A percentile compares a stretch with the other conserved stretches of the same genome.
Conservation (phyloP, 768 basidiomycete species). For the Rhodotorula paludigena region DNA sequence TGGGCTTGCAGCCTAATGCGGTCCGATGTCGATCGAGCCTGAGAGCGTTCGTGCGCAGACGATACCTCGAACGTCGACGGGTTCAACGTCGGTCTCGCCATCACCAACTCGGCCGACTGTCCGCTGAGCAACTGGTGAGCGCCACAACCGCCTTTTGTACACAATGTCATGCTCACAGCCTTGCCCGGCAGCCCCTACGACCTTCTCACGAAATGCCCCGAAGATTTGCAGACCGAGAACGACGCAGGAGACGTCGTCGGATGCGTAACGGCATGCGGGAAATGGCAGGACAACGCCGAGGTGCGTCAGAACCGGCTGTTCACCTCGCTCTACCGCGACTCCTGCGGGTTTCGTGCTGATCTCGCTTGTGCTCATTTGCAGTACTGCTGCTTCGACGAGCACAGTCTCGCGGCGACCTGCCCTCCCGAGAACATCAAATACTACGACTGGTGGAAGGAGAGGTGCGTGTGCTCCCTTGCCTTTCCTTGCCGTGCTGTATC, state of each 20-base stretch:
- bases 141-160: background rate
- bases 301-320: too few species aligned
- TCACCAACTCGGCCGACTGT: constrained; percentile 16
- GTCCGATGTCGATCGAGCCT: too few species aligned
- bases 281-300: background rate
- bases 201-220: background rate
- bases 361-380: background rate
- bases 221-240: constrained; percentile 21
- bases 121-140: constrained; percentile 18
- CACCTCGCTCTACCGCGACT: too few species aligned
- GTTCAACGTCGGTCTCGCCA: constrained; percentile 12
- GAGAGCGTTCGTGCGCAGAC: background rate
- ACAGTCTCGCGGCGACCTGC: constrained; percentile 3
- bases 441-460: constrained; percentile 20
- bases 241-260: constrained; percentile 14
- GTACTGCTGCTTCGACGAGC: constrained; percentile 28
- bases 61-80: constrained; percentile 20
- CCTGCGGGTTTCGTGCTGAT: background rate
- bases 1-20: too few species aligned
- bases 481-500: background rate
- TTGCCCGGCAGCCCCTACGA: constrained; percentile 3
- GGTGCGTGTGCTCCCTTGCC: constrained; percentile 8
- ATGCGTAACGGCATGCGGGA: constrained; percentile 21
- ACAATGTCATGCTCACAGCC: background rate
- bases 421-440: constrained; percentile 10